phyloP scores from a whole-genome alignment of 106 monocot species.

The Dendrobium officinale region DNA sequence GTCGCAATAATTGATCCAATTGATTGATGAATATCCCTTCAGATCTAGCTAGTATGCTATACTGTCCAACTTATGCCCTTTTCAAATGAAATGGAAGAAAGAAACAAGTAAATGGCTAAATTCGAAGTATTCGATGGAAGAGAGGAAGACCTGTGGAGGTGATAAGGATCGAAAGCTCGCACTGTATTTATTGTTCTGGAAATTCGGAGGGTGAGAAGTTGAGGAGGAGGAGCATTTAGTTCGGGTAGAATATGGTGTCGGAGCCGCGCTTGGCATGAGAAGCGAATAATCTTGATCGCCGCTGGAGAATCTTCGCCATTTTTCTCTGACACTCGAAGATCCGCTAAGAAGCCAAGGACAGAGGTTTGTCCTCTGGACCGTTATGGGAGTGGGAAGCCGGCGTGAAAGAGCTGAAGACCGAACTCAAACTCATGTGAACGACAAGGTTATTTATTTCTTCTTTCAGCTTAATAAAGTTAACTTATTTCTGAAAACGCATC shows the following conservation, averaged over 20 bases:
- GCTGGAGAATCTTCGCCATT: not conserved
- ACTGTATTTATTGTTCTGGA: not conserved
- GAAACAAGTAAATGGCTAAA: not conserved
- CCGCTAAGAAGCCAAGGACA: not conserved
- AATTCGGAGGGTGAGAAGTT: not conserved
- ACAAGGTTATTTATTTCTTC: not conserved
- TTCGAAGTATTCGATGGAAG: too few species aligned
- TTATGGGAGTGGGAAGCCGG: not conserved
- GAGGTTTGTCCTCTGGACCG: too few species aligned
- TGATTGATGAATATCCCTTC: not conserved
- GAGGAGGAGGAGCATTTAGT: not conserved
- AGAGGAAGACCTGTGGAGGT: not conserved
- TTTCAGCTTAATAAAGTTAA: not conserved
- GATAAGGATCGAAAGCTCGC: not conserved
- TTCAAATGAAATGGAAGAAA: not conserved
- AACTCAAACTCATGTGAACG: not conserved
- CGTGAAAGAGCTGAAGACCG: not conserved
- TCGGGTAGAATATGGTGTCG: not conserved
- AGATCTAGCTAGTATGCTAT: not conserved
- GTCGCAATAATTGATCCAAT: not conserved
- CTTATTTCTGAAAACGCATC: not conserved
- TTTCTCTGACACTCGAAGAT: slow-evolving; percentile 3
- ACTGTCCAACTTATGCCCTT: too few species aligned
- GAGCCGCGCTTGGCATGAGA: not conserved
- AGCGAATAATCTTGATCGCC: not conserved